Evolutionary conservation across 2,329 filamentous ascomycete genomes (phyloP), one percentile per base, ranked within the genome.

Genomic region (Fusarium subglutinans): DNA sequence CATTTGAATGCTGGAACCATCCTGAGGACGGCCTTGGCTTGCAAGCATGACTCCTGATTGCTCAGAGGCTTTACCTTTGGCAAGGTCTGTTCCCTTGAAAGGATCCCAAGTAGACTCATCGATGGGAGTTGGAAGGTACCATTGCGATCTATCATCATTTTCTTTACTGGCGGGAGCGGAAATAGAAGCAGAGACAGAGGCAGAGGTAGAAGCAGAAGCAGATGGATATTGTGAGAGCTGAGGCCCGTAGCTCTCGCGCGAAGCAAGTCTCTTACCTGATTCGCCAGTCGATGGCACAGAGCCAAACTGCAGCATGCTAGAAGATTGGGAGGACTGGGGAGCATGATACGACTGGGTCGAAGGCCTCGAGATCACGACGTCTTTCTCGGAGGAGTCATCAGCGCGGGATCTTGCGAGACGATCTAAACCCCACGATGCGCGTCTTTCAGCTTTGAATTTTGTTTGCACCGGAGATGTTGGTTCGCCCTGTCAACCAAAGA

Each of bases 401-500:
- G 72, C 72, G 65, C 76, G 77, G 62, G 82, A 79, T 72, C 79
- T 82, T 56, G 79, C 64, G 70, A 82, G 78, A 73, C 83, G 73
- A 67, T 79, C 79, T 77, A 86, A 69, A 55, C 82, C 83, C 86
- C 85, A 87, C 30, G 86, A 87, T 55, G 81, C 79, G 62, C 85
- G 84, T 62, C 84, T 82, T 69, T 84, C 83, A 73, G 77, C 66
- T 80, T 84, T 82, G 74, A 72, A 73, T 73, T 80, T 81, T 75
- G 79, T 75, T 76, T 80, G 80, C 79, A 78, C 69, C 69, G 75
- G 78, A 72, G 80, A 76, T 55, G 75, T 76, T 66, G 77, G 66
- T 76, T 85, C 83, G 81, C 70, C 81, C 82, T 85, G 78, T 78
- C 61, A 74, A 76, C 76, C 73, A 79, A 78, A 78, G 72, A 79